These are phyloP conservation scores for Aspergillus ochraceus DNA, from an alignment of 2,329 filamentous ascomycete genomes.

Conservation along the genomic window DNA sequence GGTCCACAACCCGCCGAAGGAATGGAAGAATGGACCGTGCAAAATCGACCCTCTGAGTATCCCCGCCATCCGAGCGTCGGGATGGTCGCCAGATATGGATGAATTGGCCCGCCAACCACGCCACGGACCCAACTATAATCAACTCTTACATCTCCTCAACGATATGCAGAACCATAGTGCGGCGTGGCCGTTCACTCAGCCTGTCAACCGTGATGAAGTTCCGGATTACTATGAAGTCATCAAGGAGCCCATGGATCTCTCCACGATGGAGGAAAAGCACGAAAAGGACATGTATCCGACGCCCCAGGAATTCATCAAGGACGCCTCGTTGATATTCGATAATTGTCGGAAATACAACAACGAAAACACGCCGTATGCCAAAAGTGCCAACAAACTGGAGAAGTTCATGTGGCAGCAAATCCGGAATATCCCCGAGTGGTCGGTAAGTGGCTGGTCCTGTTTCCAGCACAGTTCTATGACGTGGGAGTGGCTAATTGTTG, in stretches of 20 bases:
- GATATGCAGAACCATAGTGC: slow-evolving; percentile 91
- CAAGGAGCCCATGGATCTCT: slow-evolving; percentile 94
- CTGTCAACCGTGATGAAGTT: slow-evolving; percentile 93
- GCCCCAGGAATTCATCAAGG: slow-evolving; percentile 88
- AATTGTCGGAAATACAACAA: slow-evolving; percentile 98
- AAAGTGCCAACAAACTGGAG: slow-evolving; percentile 88
- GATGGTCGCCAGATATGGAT: slow-evolving; percentile 98
- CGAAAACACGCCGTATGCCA: slow-evolving; percentile 90
- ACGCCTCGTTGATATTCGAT: slow-evolving; percentile 85
- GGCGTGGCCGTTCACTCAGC: slow-evolving; percentile 91
- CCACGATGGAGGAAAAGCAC: slow-evolving; percentile 93
- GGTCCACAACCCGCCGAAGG: slow-evolving; percentile 78
- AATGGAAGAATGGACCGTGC: slow-evolving; percentile 75
- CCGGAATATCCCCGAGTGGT: slow-evolving; percentile 91
- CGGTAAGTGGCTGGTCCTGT: slow-evolving; percentile 43
- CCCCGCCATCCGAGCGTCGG: slow-evolving; percentile 83
- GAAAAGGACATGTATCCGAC: slow-evolving; percentile 89
- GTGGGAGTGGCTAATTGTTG: background rate
- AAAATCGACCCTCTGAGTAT: slow-evolving; percentile 84
- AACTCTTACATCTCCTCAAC: slow-evolving; percentile 87
- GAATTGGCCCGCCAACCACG: slow-evolving; percentile 91
- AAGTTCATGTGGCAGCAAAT: slow-evolving; percentile 96
- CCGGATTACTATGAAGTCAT: slow-evolving; percentile 99
- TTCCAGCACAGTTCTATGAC: background rate
- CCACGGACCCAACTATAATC: slow-evolving; percentile 94